Conservation (phyloP, 768 basidiomycete species). For the Cyclocybe aegerita region DNA sequence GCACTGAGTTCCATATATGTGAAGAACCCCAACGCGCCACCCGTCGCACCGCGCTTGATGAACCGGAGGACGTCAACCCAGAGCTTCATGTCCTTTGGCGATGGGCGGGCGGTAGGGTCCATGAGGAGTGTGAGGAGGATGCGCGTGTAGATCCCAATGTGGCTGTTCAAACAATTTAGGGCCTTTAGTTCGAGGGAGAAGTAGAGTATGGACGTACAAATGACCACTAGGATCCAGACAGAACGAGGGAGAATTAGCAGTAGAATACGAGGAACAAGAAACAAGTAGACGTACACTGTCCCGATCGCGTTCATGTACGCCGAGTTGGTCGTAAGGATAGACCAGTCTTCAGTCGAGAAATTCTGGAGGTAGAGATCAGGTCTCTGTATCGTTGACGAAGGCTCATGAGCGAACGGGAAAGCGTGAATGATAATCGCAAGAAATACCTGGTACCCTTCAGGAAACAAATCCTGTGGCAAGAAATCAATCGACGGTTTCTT, state of each 20-base stretch:
- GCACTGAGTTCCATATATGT: constrained; percentile 55
- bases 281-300: constrained; percentile 30
- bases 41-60: constrained; percentile 47
- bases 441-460: constrained; percentile 42
- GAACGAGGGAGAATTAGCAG: not conserved
- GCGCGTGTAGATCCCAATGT: constrained; percentile 55
- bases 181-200: not conserved
- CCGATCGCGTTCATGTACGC: constrained; percentile 50
- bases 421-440: not conserved
- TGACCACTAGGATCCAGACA: constrained; percentile 29
- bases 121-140: constrained; percentile 49
- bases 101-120: constrained; percentile 43
- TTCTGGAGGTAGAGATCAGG: constrained; percentile 55
- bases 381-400: constrained; percentile 23
- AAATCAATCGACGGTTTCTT: constrained; percentile 45
- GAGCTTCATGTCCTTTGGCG: constrained; percentile 49
- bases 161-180: constrained; percentile 25
- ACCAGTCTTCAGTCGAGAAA: constrained; percentile 55
- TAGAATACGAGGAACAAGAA: not conserved
- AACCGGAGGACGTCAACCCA: constrained; percentile 56
- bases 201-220: constrained; percentile 29
- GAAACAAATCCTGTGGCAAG: constrained; percentile 47
- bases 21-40: constrained; percentile 53
- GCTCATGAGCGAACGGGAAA: not conserved
- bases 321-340: constrained; percentile 49